Evolutionary conservation across 2,329 filamentous ascomycete species (phyloP).

Genomic region (Alternaria hordeiaustralica): DNA sequence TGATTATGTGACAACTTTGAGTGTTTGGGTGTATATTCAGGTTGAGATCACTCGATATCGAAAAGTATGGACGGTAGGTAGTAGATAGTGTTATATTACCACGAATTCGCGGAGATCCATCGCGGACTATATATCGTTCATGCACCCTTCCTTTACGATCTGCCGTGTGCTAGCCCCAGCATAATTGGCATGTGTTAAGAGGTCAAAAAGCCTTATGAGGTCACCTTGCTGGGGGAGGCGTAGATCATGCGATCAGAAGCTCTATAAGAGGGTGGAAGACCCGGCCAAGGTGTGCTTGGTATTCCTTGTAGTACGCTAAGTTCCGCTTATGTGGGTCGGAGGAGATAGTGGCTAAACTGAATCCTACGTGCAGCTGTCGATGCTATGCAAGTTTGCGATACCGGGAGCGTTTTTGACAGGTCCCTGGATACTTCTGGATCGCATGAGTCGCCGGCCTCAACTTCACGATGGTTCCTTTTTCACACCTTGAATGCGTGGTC

Average conservation of each 20-base stretch:
- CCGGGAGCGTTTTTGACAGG: background rate
- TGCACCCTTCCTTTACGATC: background rate
- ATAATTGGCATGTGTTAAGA: background rate
- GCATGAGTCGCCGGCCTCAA: background rate
- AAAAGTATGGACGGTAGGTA: background rate
- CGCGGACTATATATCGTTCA: slow-evolving; percentile 2
- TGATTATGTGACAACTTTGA: background rate
- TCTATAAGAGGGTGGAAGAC: slow-evolving; percentile 26
- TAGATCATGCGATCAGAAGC: slow-evolving; percentile 16
- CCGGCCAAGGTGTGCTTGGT: slow-evolving; percentile 31
- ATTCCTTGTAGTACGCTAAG: slow-evolving; percentile 14
- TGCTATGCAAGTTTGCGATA: background rate
- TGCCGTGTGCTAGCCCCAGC: background rate
- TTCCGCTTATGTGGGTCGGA: slow-evolving; percentile 11
- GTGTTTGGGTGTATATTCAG: background rate
- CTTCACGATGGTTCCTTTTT: background rate
- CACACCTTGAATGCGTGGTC: background rate
- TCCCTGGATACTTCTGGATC: background rate
- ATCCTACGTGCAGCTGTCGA: background rate
- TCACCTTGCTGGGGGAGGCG: slow-evolving; percentile 28
- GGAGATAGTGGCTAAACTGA: slow-evolving; percentile 1
- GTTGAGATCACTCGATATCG: too few species aligned
- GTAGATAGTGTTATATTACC: background rate
- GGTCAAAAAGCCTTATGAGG: slow-evolving; percentile 35
- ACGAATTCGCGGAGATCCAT: background rate